Base-by-base conservation (phyloP, 371 early-diverging fungal species). In the Choanephora cucurbitarum region DNA sequence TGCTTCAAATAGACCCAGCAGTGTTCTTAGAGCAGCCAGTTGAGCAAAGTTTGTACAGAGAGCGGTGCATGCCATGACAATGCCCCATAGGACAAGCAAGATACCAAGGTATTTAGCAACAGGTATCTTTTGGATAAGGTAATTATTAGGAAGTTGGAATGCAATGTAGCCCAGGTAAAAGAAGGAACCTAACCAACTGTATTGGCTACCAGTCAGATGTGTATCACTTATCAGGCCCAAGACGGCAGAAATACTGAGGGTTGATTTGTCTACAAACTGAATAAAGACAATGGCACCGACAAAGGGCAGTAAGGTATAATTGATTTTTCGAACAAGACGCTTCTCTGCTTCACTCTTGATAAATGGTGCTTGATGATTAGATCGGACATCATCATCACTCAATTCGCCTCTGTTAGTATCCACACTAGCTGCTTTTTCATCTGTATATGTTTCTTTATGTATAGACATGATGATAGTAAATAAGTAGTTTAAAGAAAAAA, bases 1-100 rank as follows among this genome's bases (percentile, higher is more conserved):
- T 6, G 70, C 77, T 43, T 67, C 73, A 44, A 72, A 62, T 7
- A 72, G 15, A 4, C 76, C 77, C 8, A 73, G 61, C 1, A 77
- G 45, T 15, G 65, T 57, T 15, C 65, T 65, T 1, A 62, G 37
- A 0, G 41, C 70, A 18, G 59, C 64, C 19, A 73, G 33, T 41
- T 71, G 60, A 15, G 56, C 23, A 56, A 73, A 77, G 9, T 47
- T 69, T 1, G 46, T 40, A 31, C 62, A 61, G 15, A 69, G 6
- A 10, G 69, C 45, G 3, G 72, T 69, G 14, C 48, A 48, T 11
- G 55, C 44, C 64, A 71, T 49, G 9, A 65, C 67, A 18, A 56
- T 39, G 9, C 77, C 77, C 73, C 73, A 73, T 3, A 69, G 9
- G 3, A 71, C 15, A 5, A 73, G 32, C 9, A 73, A 39, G 1